phyloP scores from a whole-genome alignment of 768 basidiomycete species.

The Hydnomerulius pinastri region DNA sequence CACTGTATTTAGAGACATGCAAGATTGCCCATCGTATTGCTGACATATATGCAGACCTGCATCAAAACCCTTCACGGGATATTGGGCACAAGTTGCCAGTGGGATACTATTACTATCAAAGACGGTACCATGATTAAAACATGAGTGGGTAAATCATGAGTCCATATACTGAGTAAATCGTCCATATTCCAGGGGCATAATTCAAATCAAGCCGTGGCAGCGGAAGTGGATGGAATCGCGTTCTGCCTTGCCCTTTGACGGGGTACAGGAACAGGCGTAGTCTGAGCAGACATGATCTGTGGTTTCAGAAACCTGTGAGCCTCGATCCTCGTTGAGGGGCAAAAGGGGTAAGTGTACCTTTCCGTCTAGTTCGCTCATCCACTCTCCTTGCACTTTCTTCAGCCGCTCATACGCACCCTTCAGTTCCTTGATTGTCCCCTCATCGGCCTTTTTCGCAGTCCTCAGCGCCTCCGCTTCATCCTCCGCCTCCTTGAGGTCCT shows the following conservation, averaged over 20 bases:
- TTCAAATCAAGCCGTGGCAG: background rate
- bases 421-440: conserved; percentile 36
- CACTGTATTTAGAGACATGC: no score
- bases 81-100: no score
- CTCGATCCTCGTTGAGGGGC: background rate
- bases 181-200: background rate
- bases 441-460: conserved; percentile 36
- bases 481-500: conserved; percentile 27
- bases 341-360: conserved; percentile 33
- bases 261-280: conserved; percentile 23
- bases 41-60: no score
- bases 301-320: background rate
- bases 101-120: no score
- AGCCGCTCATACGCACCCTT: conserved; percentile 33
- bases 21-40: no score
- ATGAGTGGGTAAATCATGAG: background rate
- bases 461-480: conserved; percentile 34
- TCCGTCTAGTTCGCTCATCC: conserved; percentile 36
- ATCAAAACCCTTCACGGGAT: no score
- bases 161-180: background rate
- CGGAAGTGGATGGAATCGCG: background rate
- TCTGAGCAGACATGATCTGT: conserved; percentile 32
- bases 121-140: background rate
- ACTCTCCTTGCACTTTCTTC: conserved; percentile 35
- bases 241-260: background rate